Evolutionary conservation across 805 yeast genomes (phyloP).

Genomic region (Ogataea glucozyma): DNA sequence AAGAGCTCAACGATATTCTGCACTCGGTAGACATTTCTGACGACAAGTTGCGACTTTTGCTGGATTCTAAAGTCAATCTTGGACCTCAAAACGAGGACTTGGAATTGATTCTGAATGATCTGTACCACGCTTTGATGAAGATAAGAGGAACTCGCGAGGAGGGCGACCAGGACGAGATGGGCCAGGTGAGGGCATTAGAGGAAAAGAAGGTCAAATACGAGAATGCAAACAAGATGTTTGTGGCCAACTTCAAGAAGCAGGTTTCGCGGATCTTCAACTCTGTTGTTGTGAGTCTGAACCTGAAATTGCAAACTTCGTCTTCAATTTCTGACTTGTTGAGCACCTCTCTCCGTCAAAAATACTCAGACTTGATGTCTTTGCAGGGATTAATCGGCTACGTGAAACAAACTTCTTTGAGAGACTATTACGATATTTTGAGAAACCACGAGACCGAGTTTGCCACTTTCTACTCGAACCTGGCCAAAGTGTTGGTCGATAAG

Average conservation of each 20-base stretch:
- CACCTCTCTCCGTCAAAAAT: conserved; percentile 25
- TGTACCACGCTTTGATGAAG: conserved; percentile 66
- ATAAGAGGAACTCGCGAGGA: conserved; percentile 49
- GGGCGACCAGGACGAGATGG: conserved; percentile 46
- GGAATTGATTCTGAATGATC: conserved; percentile 55
- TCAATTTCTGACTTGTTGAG: conserved; percentile 15
- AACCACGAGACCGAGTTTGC: conserved; percentile 38
- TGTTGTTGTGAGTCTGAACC: conserved; percentile 32
- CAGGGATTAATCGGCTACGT: conserved; percentile 57
- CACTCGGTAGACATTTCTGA: conserved; percentile 69
- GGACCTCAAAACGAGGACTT: conserved; percentile 43
- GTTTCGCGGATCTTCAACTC: conserved; percentile 27
- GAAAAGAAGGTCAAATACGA: conserved; percentile 67
- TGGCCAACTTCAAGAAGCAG: conserved; percentile 42
- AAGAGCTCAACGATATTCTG: conserved; percentile 66
- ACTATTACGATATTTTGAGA: conserved; percentile 45
- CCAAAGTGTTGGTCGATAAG: conserved; percentile 19
- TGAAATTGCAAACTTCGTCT: conserved; percentile 27
- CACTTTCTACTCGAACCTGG: conserved; percentile 32
- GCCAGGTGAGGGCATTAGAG: conserved; percentile 68
- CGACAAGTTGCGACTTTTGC: conserved; percentile 48
- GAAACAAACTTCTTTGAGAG: conserved; percentile 52
- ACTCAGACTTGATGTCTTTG: conserved; percentile 44
- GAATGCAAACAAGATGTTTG: conserved; percentile 51
- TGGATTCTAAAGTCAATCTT: conserved; percentile 49